Percentiles rank a stretch among this genome's conserved stretches.
phyloP scores from a whole-genome alignment of 495 filamentous ascomycete species.

The Neurospora sp. region DNA sequence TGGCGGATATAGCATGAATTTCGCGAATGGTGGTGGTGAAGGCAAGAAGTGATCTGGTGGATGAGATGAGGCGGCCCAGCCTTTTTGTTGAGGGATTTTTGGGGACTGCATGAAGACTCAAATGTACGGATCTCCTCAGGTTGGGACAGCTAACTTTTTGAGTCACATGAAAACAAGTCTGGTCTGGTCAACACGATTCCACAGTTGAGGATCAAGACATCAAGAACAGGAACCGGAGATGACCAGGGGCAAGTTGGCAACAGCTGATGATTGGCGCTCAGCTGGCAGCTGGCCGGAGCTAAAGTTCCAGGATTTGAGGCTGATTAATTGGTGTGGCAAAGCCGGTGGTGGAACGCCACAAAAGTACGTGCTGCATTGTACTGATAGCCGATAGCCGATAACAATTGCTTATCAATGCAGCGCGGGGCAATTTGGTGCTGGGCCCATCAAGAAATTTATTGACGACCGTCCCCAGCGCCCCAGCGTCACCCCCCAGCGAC shows the following conservation, averaged over 20 bases:
- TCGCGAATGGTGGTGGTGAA: constrained; percentile 34
- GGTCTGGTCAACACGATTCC: neutral
- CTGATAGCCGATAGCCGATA: constrained; percentile 1
- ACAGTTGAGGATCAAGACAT: neutral
- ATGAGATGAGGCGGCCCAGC: neutral
- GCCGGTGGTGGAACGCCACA: neutral
- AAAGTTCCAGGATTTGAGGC: neutral
- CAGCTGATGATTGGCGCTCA: neutral
- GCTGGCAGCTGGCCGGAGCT: neutral
- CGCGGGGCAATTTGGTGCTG: constrained; percentile 6
- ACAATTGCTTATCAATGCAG: constrained; percentile 6
- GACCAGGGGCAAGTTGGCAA: neutral
- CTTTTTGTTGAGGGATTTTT: neutral
- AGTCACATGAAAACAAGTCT: neutral
- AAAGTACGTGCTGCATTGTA: neutral
- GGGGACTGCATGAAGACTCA: neutral
- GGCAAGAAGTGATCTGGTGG: neutral
- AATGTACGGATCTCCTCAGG: neutral
- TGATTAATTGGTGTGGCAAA: neutral
- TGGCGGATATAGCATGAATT: constrained; percentile 89
- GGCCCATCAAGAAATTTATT: constrained; percentile 6
- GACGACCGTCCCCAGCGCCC: neutral
- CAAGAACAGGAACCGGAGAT: neutral
- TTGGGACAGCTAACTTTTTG: neutral
- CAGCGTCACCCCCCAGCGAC: neutral